Evolutionary conservation across 2,329 filamentous ascomycete species (phyloP).

Genomic region (Colletotrichum phormii): DNA sequence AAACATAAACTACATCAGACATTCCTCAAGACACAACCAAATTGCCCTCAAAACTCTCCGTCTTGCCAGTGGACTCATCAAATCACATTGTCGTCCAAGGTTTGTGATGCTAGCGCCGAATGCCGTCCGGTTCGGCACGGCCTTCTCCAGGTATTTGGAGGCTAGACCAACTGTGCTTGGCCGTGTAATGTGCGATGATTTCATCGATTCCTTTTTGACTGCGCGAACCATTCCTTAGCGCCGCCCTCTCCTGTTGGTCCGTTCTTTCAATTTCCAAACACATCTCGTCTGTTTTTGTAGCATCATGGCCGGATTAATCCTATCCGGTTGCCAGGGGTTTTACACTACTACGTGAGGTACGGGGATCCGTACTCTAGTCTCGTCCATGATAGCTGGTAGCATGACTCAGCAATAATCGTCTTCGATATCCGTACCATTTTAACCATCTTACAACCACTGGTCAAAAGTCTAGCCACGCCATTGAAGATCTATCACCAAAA

Average conservation of each 20-base stretch:
- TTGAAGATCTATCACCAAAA: too few relatives aligned
- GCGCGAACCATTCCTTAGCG: neutral
- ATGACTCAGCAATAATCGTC: neutral
- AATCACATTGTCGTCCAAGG: neutral
- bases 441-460: too few relatives aligned
- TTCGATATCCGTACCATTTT: neutral
- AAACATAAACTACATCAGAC: neutral
- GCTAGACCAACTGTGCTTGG: conserved; percentile 6
- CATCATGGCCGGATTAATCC: neutral
- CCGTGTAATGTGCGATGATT: conserved; percentile 28
- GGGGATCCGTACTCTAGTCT: neutral
- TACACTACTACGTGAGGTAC: neutral
- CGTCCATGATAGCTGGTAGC: neutral
- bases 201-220: conserved; percentile 17
- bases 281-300: neutral
- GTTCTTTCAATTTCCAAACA: neutral
- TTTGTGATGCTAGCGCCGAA: neutral
- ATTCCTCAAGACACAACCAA: neutral
- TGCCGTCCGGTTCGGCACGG: conserved; percentile 3
- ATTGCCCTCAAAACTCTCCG: neutral
- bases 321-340: conserved; percentile 2
- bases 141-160: neutral
- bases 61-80: neutral
- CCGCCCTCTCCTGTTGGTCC: neutral
- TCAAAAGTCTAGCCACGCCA: too few relatives aligned